Evolutionary conservation across 768 basidiomycete genomes (phyloP).

Genomic region (Trametes sanguinea): DNA sequence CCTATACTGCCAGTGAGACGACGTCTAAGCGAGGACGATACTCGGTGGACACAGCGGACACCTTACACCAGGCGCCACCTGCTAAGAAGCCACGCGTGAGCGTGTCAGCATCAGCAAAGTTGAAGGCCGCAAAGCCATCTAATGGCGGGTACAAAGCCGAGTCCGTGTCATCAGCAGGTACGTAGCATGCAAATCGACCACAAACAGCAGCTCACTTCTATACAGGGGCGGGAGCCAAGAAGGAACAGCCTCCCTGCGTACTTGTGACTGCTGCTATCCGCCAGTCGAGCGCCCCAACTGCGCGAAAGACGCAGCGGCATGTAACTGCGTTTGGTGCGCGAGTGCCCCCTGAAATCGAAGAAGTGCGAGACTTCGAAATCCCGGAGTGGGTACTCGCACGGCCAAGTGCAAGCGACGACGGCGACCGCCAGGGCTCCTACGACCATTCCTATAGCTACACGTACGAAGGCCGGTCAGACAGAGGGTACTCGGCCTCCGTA

Average conservation of each 20-base stretch:
- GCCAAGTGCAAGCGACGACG: constrained; percentile 15
- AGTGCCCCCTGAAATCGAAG: constrained; percentile 51
- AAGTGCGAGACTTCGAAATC: constrained; percentile 54
- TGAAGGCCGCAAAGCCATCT: constrained; percentile 4
- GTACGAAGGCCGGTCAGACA: constrained; percentile 8
- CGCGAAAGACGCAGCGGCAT: constrained; percentile 54
- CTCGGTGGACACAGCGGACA: constrained; percentile 17
- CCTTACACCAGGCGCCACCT: constrained; percentile 9
- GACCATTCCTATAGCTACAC: constrained; percentile 19
- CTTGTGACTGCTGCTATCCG: constrained; percentile 55
- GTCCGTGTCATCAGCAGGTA: constrained; percentile 18
- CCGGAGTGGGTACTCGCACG: constrained; percentile 52
- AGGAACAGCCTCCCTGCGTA: constrained; percentile 31
- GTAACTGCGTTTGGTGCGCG: constrained; percentile 61
- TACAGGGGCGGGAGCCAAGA: constrained; percentile 20
- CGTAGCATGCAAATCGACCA: background rate
- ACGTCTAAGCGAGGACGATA: constrained; percentile 12
- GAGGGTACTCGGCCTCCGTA: constrained; percentile 8
- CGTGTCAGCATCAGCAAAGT: background rate
- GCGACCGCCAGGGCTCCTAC: constrained; percentile 9
- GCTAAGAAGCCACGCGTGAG: constrained; percentile 13
- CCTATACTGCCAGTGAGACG: constrained; percentile 10
- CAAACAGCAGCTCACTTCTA: background rate
- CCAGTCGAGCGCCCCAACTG: constrained; percentile 43
- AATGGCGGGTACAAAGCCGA: constrained; percentile 1